Percentiles rank a stretch among this genome's conserved stretches.
phyloP scores from a whole-genome alignment of 225 moss, liverwort and hornwort genomes.

The Pseudoscleropodium purum region DNA sequence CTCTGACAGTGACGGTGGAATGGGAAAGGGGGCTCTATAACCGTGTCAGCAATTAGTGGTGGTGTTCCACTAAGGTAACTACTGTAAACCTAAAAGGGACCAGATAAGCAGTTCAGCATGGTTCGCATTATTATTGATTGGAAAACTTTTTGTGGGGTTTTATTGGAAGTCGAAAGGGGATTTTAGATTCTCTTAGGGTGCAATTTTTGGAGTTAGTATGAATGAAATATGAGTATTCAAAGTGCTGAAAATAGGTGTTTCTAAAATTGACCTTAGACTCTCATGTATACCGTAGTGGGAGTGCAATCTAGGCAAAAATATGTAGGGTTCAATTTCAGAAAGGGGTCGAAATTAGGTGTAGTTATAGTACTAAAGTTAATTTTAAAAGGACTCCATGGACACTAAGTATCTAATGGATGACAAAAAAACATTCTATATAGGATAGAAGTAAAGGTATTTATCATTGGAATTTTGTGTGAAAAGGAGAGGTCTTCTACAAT shows the following conservation, averaged over 20 bases:
- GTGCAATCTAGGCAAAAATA: too few relatives aligned
- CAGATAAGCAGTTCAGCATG: fast-evolving
- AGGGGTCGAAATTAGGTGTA: not conserved
- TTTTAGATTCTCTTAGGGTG: not conserved
- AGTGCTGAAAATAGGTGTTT: not conserved
- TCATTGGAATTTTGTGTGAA: not conserved
- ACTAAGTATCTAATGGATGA: fast-evolving
- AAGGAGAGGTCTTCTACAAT: not conserved
- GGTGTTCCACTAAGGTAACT: too few relatives aligned
- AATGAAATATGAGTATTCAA: not conserved
- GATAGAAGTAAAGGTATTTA: not conserved
- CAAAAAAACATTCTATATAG: fast-evolving
- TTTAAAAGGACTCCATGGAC: fast-evolving
- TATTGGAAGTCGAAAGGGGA: not conserved
- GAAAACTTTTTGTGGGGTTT: not conserved
- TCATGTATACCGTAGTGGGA: not conserved
- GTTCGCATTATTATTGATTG: not conserved
- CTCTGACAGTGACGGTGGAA: not conserved
- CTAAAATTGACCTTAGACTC: fast-evolving
- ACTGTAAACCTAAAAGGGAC: too few relatives aligned
- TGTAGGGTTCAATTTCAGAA: fast-evolving
- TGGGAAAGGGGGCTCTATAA: not conserved
- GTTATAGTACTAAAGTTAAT: not conserved
- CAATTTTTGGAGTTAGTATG: fast-evolving
- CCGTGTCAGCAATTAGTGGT: not conserved